These are phyloP conservation scores for Pulchroboletus neoregius DNA, from an alignment of 1,284 basidiomycete genomes.

Conservation along the genomic window DNA sequence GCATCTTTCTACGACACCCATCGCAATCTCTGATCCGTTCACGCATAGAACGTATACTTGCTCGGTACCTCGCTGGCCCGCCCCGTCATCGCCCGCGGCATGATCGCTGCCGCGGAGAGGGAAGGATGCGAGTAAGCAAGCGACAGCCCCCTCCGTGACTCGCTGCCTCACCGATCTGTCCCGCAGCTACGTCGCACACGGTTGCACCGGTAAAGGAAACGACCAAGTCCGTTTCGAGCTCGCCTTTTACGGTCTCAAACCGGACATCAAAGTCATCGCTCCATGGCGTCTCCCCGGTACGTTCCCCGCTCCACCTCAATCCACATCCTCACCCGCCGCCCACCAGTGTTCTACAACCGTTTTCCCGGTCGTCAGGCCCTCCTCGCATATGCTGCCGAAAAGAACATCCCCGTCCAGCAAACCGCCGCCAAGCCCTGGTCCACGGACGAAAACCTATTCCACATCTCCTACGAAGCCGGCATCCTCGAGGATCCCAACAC, in stretches of 20 bases:
- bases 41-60: conserved; percentile 84
- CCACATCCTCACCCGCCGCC: not conserved
- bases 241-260: conserved; percentile 98
- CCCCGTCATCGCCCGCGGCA: conserved; percentile 97
- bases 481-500: conserved; percentile 97
- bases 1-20: conserved; percentile 4
- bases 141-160: not conserved
- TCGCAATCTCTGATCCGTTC: conserved; percentile 11
- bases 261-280: conserved; percentile 98
- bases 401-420: conserved; percentile 91
- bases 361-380: conserved; percentile 95
- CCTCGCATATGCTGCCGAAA: conserved; percentile 85
- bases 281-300: conserved; percentile 94
- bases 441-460: conserved; percentile 98
- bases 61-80: conserved; percentile 97
- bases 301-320: not conserved
- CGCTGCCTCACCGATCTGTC: conserved; percentile 3
- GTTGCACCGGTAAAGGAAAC: conserved; percentile 99
- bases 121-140: conserved; percentile 86
- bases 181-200: conserved; percentile 88
- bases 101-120: conserved; percentile 90
- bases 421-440: conserved; percentile 99
- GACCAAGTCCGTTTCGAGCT: conserved; percentile 99
- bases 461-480: conserved; percentile 99
- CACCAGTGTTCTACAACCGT: conserved; percentile 91